Conservation (phyloP, 2,329 filamentous ascomycete species). For the Cladosporium austrohemisphaericum region DNA sequence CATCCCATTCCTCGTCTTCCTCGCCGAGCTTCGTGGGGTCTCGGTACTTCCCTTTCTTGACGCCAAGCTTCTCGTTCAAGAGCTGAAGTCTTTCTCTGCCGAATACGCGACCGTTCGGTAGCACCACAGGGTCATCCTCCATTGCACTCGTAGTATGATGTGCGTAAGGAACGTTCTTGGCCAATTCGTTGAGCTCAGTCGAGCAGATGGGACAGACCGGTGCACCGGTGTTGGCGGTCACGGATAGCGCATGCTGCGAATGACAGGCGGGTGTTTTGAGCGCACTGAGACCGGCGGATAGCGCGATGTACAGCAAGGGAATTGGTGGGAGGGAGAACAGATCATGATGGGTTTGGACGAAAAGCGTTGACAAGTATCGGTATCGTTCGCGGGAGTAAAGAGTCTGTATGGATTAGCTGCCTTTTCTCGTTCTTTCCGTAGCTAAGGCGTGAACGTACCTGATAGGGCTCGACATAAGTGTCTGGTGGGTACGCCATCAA, state of each 20-base stretch:
- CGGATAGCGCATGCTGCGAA: conserved; percentile 58
- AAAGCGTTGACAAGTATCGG: conserved; percentile 71
- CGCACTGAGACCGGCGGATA: conserved; percentile 86
- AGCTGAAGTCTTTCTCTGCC: conserved; percentile 69
- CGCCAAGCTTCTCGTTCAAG: conserved; percentile 74
- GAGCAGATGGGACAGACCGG: conserved; percentile 93
- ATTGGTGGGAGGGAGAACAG: conserved; percentile 77
- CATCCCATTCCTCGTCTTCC: conserved; percentile 59
- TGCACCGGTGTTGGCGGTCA: conserved; percentile 58
- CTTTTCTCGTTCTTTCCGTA: too few species aligned
- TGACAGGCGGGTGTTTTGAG: conserved; percentile 96
- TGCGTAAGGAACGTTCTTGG: conserved; percentile 84
- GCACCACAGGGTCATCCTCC: conserved; percentile 76
- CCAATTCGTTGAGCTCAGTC: conserved; percentile 88
- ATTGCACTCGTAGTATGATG: conserved; percentile 93
- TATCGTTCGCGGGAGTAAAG: conserved; percentile 74
- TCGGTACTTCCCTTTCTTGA: conserved; percentile 63
- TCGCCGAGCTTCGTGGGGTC: conserved; percentile 63
- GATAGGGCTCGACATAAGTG: conserved; percentile 58
- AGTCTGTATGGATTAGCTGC: too few species aligned
- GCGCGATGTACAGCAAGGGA: conserved; percentile 83
- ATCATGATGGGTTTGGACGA: conserved; percentile 79
- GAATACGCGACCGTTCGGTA: conserved; percentile 86
- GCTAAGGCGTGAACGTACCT: too few species aligned
- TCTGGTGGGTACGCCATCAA: conserved; percentile 71